Evolutionary conservation across 2,329 filamentous ascomycete species (phyloP), one percentile per base, ranked within the genome.

Genomic region (Colletotrichum sp.): DNA sequence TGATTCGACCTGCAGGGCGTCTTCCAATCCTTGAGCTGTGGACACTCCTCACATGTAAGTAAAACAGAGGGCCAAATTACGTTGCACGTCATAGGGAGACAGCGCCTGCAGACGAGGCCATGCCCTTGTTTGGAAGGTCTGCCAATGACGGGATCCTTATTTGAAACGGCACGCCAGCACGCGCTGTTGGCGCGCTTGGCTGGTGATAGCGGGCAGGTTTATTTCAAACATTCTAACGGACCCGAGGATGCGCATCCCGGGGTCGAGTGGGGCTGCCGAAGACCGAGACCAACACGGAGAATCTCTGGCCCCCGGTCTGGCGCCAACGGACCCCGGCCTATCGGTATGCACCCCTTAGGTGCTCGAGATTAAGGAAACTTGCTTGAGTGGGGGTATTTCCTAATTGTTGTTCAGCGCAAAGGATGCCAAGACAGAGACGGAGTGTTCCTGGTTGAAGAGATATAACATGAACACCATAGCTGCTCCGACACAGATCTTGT

Each of bases 51-150:
- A 32, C 64, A 73, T 74, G 44, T 59, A 69, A 32, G 64, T 65
- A 74, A 65, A 68, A 62, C 64, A 60, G 10, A 26, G 4, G 4
- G 13, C 24, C 32, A 75, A 71, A 75, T 75, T 62, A n/a, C 52
- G 13, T 59, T 16, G 49, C 68, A 66, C 72, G 72, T 75, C 72
- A 75, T 75, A 71, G 26, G 72, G 72, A 71, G 49, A 63, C 32
- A 24, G 16, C 52, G 30, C 15, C 59, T 59, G 49, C 26, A 64
- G 44, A 24, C 10, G 64, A 55, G 64, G 55, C 55, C 18, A 70
- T 28, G 66, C 28, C 59, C 44, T 64, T 39, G 44, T 59, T 36
- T 24, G 60, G 60, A 49, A 21, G 49, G 28, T 71, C 62, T 66
- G 62, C 72, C 70, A 69, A 73, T 60, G 34, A 30, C 28, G 16